These are phyloP conservation scores for Discostella stelligeroides DNA, from an alignment of 108 stramenopile genomes.

Conservation along the genomic window DNA sequence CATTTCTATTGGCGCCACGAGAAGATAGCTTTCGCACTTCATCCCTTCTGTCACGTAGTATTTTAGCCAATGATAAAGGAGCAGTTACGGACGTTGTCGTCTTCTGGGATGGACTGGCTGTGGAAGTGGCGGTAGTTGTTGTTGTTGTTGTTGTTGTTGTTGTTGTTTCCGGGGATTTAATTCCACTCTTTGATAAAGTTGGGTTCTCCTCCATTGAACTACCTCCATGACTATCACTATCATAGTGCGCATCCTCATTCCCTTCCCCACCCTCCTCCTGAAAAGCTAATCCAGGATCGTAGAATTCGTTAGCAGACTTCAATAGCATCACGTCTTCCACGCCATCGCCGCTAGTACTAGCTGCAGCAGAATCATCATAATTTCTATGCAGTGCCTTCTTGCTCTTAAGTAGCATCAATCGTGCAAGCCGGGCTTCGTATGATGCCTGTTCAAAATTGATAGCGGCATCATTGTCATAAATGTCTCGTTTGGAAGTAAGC, in stretches of 20 bases:
- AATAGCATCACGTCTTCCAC: not conserved
- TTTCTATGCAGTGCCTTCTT: slow-evolving; percentile 12
- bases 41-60: slow-evolving; percentile 17
- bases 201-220: not conserved
- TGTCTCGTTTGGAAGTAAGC: slow-evolving; percentile 4
- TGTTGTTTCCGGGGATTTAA: not conserved
- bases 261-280: too few relatives aligned
- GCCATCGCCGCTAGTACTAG: not conserved
- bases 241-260: slow-evolving; percentile 2
- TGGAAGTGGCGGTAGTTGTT: not conserved
- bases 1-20: slow-evolving; percentile 5
- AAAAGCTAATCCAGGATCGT: slow-evolving; percentile 42
- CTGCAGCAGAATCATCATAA: not conserved
- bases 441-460: slow-evolving; percentile 38
- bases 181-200: not conserved
- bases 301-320: slow-evolving; percentile 19
- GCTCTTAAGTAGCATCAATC: slow-evolving; percentile 31
- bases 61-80: slow-evolving; percentile 12
- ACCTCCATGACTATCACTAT: not conserved
- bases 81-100: not conserved
- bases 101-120: not conserved
- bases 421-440: slow-evolving; percentile 40
- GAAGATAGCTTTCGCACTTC: slow-evolving; percentile 12
- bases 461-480: slow-evolving; percentile 29
- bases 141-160: too few relatives aligned